Evolutionary conservation across 2,329 filamentous ascomycete species (phyloP).

Genomic region (Talaromyces sp.): DNA sequence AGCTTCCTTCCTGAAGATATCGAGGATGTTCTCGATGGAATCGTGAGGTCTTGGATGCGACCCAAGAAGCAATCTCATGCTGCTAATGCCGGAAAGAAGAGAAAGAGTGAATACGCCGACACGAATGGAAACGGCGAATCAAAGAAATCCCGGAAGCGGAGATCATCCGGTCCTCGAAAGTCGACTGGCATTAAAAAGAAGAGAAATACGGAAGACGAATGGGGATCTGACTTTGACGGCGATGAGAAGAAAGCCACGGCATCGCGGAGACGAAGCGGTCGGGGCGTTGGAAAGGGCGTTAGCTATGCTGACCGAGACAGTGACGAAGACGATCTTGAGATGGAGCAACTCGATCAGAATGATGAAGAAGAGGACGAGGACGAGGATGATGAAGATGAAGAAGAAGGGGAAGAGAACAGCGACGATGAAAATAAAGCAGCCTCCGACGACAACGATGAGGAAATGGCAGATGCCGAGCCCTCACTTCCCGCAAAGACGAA

Average conservation of each 20-base stretch:
- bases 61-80: conserved; percentile 37
- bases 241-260: conserved; percentile 26
- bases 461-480: conserved; percentile 7
- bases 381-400: conserved; percentile 19
- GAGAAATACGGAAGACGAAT: conserved; percentile 34
- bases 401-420: conserved; percentile 1
- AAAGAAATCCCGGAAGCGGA: conserved; percentile 29
- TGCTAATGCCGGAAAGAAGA: conserved; percentile 30
- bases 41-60: conserved; percentile 66
- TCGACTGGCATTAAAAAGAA: conserved; percentile 27
- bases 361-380: conserved; percentile 28
- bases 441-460: conserved; percentile 5
- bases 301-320: conserved; percentile 41
- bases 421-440: conserved; percentile 4
- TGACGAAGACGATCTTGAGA: conserved; percentile 39
- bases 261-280: conserved; percentile 34
- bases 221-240: conserved; percentile 38
- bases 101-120: conserved; percentile 33
- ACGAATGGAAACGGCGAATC: conserved; percentile 19
- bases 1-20: conserved; percentile 73
- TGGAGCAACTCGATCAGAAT: conserved; percentile 31
- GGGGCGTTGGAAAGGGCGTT: conserved; percentile 28
- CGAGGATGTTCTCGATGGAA: conserved; percentile 68
- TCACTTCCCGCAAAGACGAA: neutral
- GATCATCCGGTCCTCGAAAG: conserved; percentile 25